Conservation (phyloP, 2,329 filamentous ascomycete genomes). For the Verruconis gallopava region DNA sequence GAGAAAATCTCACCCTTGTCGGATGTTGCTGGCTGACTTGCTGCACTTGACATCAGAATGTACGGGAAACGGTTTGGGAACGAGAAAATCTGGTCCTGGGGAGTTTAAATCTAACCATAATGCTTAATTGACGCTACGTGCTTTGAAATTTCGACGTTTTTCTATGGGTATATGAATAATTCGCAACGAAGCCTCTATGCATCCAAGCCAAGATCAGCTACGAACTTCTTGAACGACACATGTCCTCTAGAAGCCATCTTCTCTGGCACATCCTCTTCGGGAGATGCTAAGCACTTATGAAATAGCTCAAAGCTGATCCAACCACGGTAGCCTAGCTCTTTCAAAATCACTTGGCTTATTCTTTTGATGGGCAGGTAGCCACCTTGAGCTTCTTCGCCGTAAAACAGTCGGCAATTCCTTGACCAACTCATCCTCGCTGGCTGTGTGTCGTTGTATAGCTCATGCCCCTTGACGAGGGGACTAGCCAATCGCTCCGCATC, state of each 20-base stretch:
- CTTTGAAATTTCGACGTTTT: too few species aligned
- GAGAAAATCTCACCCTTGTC: too few species aligned
- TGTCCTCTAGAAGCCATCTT: constrained; percentile 41
- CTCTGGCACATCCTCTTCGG: constrained; percentile 39
- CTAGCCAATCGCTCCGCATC: constrained; percentile 52
- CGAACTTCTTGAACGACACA: constrained; percentile 38
- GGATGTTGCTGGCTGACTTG: too few species aligned
- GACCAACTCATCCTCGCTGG: constrained; percentile 64
- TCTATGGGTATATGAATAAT: neutral
- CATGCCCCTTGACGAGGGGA: constrained; percentile 45
- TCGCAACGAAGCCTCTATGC: neutral
- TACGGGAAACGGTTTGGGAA: too few species aligned
- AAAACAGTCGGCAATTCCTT: constrained; percentile 58
- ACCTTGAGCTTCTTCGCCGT: constrained; percentile 47
- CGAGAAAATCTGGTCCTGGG: too few species aligned
- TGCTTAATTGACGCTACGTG: too few species aligned
- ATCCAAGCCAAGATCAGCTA: constrained; percentile 21
- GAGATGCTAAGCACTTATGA: constrained; percentile 44
- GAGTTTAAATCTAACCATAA: too few species aligned
- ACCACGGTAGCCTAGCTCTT: constrained; percentile 51
- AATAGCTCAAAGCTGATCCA: constrained; percentile 65
- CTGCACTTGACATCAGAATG: too few species aligned
- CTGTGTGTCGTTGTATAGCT: constrained; percentile 45
- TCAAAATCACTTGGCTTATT: constrained; percentile 48
- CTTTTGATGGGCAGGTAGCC: constrained; percentile 55